Evolutionary conservation across 2,329 filamentous ascomycete genomes (phyloP).

Genomic region (Raffaelea deltoideospora): DNA sequence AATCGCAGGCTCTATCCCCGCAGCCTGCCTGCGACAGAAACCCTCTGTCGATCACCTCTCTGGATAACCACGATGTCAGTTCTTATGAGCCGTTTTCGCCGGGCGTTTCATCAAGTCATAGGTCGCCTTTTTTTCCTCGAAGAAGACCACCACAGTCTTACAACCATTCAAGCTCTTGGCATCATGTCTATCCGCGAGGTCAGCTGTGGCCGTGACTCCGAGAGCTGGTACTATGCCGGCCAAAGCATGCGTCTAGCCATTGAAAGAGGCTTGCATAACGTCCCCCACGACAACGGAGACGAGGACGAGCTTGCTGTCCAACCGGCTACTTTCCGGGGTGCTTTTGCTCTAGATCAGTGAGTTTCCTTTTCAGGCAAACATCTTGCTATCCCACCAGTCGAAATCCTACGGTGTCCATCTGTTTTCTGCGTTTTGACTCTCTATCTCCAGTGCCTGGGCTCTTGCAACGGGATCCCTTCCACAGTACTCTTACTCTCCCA

Average conservation of each 20-base stretch:
- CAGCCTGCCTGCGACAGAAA: too few relatives aligned
- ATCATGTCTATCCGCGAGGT: constrained; percentile 65
- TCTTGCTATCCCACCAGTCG: too few relatives aligned
- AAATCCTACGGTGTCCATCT: background rate
- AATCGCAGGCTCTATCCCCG: too few relatives aligned
- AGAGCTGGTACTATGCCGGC: constrained; percentile 58
- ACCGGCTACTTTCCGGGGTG: constrained; percentile 46
- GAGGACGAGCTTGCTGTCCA: constrained; percentile 43
- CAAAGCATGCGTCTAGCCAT: constrained; percentile 58
- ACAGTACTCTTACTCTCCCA: constrained; percentile 40
- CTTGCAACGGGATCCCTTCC: constrained; percentile 47
- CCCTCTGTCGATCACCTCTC: too few relatives aligned
- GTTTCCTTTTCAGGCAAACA: constrained; percentile 13
- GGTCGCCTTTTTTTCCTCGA: constrained; percentile 43
- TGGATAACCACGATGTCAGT: too few relatives aligned
- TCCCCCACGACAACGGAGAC: constrained; percentile 27
- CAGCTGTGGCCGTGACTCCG: constrained; percentile 56
- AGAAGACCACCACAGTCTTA: constrained; percentile 44
- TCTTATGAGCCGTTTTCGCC: background rate
- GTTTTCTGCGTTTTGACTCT: background rate
- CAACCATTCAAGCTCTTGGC: constrained; percentile 59
- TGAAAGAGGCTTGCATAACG: constrained; percentile 53
- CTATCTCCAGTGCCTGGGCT: constrained; percentile 41
- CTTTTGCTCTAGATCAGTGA: constrained; percentile 49
- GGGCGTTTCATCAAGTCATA: constrained; percentile 46